A percentile compares a stretch with the other conserved stretches of the same genome.
These are phyloP conservation scores for Escovopsis sp. DNA, from an alignment of 2,329 filamentous ascomycete species.

Conservation along the genomic window DNA sequence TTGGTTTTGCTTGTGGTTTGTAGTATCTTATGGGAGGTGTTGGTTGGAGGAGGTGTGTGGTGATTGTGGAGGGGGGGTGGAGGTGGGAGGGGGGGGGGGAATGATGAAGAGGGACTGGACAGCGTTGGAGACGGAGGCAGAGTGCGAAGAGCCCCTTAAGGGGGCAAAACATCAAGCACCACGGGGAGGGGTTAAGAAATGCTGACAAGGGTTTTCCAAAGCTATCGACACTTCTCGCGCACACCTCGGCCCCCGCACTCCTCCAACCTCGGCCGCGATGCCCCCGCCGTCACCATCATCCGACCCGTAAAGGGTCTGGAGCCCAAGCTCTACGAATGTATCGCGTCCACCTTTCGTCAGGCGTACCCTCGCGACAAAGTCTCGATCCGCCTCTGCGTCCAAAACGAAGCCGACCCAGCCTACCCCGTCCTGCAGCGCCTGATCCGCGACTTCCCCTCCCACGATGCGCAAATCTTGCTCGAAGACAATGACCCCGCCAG, in stretches of 20 bases:
- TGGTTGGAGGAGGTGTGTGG: no score
- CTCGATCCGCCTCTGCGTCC: constrained; percentile 70
- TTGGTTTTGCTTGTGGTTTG: no score
- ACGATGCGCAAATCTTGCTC: constrained; percentile 59
- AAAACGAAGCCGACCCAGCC: constrained; percentile 59
- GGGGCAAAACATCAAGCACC: no score
- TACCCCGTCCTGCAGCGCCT: constrained; percentile 59
- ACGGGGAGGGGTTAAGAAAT: no score
- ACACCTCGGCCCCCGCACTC: constrained; percentile 35
- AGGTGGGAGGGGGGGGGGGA: no score
- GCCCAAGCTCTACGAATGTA: constrained; percentile 79
- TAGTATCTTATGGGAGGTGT: no score
- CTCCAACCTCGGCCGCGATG: constrained; percentile 31
- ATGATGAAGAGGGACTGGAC: no score
- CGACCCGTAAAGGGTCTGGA: constrained; percentile 89
- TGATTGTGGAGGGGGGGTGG: no score
- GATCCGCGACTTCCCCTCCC: constrained; percentile 54
- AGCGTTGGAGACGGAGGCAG: no score
- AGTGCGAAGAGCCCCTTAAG: no score
- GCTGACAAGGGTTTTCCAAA: constrained; percentile 5
- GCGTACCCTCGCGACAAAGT: constrained; percentile 64
- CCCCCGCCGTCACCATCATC: constrained; percentile 79
- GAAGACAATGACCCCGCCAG: constrained; percentile 70
- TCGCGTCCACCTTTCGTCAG: constrained; percentile 73
- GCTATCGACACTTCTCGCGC: constrained; percentile 39